These are phyloP conservation scores for Ricinus communis DNA, from an alignment of 345 rosid species.

Conservation along the genomic window DNA sequence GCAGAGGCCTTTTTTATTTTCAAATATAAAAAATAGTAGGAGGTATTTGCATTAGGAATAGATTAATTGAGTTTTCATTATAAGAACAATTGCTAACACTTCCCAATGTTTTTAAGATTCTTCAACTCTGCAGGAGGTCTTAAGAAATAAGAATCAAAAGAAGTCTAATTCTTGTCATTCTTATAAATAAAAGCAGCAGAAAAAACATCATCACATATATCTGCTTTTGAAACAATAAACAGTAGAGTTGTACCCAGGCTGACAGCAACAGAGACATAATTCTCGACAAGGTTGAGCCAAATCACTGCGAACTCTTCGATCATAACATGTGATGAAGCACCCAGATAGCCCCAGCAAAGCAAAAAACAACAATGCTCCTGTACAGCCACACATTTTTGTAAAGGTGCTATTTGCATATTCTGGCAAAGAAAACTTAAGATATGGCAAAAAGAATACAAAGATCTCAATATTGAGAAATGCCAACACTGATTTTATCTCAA, in stretches of 20 bases:
- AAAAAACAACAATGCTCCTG: constrained; percentile 94
- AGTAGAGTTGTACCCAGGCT: constrained; percentile 69
- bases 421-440: neutral
- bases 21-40: neutral
- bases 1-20: neutral
- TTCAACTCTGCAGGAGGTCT: neutral
- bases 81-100: neutral
- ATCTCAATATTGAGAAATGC: neutral
- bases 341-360: constrained; percentile 99
- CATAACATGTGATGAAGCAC: constrained; percentile 98
- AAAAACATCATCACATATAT: neutral
- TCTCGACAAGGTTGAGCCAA: constrained; percentile 98
- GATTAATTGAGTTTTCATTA: neutral
- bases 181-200: neutral
- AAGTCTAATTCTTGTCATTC: neutral
- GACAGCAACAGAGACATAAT: constrained; percentile 97
- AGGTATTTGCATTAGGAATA: neutral
- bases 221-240: neutral
- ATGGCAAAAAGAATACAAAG: neutral
- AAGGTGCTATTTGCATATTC: constrained; percentile 1
- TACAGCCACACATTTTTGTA: constrained; percentile 11
- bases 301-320: constrained; percentile 94
- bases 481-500: neutral
- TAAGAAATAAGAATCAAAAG: neutral
- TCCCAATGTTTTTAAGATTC: neutral